Conservation (phyloP, 1,284 basidiomycete species). For the Fomitopsis pinicola region DNA sequence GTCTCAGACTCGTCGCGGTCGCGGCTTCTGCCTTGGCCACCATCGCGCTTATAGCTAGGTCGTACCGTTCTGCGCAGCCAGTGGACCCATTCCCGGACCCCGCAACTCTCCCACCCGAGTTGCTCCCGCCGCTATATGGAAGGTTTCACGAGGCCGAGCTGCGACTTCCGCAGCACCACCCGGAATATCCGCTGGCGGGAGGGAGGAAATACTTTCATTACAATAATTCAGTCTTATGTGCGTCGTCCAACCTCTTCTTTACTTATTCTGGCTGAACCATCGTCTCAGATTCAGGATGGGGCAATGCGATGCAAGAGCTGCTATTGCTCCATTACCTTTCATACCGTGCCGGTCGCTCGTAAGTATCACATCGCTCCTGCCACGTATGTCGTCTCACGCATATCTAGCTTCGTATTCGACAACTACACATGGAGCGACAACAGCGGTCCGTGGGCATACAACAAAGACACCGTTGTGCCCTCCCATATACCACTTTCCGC, state of each 20-base stretch:
- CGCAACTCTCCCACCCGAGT: background rate
- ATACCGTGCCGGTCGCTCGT: background rate
- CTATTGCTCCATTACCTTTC: background rate
- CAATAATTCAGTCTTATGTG: background rate
- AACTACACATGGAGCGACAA: slow-evolving; percentile 53
- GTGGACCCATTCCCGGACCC: background rate
- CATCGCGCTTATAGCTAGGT: background rate
- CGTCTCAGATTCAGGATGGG: background rate
- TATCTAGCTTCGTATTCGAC: slow-evolving; percentile 50
- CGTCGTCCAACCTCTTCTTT: background rate
- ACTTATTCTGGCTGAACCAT: background rate
- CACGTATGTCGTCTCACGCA: background rate
- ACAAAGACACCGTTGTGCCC: slow-evolving; percentile 42
- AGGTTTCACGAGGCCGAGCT: background rate
- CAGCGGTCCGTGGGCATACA: slow-evolving; percentile 19
- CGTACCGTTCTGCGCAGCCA: background rate
- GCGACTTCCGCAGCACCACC: background rate
- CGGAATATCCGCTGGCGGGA: background rate
- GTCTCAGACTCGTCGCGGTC: background rate
- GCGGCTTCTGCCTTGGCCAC: background rate
- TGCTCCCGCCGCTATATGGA: background rate
- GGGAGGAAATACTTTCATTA: background rate
- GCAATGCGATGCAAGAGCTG: background rate
- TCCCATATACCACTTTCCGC: slow-evolving; percentile 56
- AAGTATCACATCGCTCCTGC: background rate